Conservation (phyloP, 768 basidiomycete genomes). For the Boletus rex-veris region DNA sequence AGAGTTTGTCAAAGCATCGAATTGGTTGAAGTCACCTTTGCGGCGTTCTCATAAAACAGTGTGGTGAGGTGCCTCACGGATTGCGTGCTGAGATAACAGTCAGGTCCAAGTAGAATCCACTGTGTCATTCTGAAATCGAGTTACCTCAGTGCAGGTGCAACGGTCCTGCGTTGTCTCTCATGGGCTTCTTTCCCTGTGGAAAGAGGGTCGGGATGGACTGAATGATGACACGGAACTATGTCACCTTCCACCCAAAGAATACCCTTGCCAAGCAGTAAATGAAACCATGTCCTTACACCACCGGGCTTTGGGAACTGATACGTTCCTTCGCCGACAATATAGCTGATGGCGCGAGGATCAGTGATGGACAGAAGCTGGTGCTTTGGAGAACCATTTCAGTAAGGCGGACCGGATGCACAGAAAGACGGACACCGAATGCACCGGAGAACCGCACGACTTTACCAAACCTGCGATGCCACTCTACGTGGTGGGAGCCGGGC, state of each 20-base stretch:
- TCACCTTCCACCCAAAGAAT: slow-evolving; percentile 66
- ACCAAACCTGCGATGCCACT: slow-evolving; percentile 54
- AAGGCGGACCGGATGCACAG: slow-evolving; percentile 3
- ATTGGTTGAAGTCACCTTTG: slow-evolving; percentile 27
- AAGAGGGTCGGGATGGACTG: background rate
- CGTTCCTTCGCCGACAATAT: slow-evolving; percentile 51
- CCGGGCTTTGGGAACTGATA: slow-evolving; percentile 61
- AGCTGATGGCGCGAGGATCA: slow-evolving; percentile 49
- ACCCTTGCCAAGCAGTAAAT: slow-evolving; percentile 56
- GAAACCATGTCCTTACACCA: slow-evolving; percentile 64
- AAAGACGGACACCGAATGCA: slow-evolving; percentile 47
- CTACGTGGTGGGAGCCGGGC: slow-evolving; percentile 51
- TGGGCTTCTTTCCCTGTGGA: slow-evolving; percentile 51
- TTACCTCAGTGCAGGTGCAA: slow-evolving; percentile 60
- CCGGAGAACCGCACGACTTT: slow-evolving; percentile 54
- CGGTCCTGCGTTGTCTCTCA: slow-evolving; percentile 48
- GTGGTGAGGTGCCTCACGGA: slow-evolving; percentile 49
- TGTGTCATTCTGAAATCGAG: background rate
- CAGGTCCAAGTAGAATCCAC: background rate
- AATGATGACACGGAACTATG: background rate
- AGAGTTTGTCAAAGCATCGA: background rate
- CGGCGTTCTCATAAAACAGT: slow-evolving; percentile 54
- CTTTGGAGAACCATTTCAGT: slow-evolving; percentile 30
- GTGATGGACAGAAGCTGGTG: slow-evolving; percentile 57
- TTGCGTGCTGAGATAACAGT: slow-evolving; percentile 38